Conservation (phyloP, 2,329 filamentous ascomycete species). For the Scleromitrula shiraiana region DNA sequence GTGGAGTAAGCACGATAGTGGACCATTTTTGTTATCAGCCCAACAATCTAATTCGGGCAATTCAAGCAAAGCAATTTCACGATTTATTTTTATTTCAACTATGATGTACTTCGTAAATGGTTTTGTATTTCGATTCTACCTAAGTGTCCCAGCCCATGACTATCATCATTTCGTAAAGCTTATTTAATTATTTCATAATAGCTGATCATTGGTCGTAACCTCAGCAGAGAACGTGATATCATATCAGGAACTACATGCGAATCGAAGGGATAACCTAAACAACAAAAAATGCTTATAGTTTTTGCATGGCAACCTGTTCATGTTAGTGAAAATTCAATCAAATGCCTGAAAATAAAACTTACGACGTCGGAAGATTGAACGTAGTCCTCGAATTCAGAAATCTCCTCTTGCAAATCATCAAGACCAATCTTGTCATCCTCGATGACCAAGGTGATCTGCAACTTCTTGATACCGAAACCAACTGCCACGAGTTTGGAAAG, state of each 20-base stretch:
- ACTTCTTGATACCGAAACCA: slow-evolving; percentile 97
- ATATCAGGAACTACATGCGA: slow-evolving; percentile 19
- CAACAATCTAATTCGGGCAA: neutral
- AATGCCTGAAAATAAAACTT: slow-evolving; percentile 31
- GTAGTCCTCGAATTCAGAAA: slow-evolving; percentile 82
- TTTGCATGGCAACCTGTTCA: slow-evolving; percentile 68
- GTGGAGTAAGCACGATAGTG: slow-evolving; percentile 8
- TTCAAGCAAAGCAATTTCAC: neutral
- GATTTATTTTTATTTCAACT: neutral
- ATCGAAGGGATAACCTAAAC: slow-evolving; percentile 10
- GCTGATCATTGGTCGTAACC: slow-evolving; percentile 10
- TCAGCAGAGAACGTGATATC: slow-evolving; percentile 20
- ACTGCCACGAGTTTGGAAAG: slow-evolving; percentile 80
- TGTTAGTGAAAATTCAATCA: slow-evolving; percentile 9
- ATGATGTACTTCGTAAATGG: slow-evolving; percentile 10
- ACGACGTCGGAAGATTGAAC: slow-evolving; percentile 90
- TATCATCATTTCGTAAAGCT: slow-evolving; percentile 22
- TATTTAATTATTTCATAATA: slow-evolving; percentile 9
- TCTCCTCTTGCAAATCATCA: slow-evolving; percentile 79
- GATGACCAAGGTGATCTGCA: slow-evolving; percentile 95
- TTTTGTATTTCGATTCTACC: slow-evolving; percentile 22
- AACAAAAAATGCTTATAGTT: slow-evolving; percentile 57
- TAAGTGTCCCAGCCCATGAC: slow-evolving; percentile 22
- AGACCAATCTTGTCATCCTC: slow-evolving; percentile 95
- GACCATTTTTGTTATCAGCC: neutral